Base-by-base conservation (phyloP, 106 monocot genomes). In the Apostasia ramifera region DNA sequence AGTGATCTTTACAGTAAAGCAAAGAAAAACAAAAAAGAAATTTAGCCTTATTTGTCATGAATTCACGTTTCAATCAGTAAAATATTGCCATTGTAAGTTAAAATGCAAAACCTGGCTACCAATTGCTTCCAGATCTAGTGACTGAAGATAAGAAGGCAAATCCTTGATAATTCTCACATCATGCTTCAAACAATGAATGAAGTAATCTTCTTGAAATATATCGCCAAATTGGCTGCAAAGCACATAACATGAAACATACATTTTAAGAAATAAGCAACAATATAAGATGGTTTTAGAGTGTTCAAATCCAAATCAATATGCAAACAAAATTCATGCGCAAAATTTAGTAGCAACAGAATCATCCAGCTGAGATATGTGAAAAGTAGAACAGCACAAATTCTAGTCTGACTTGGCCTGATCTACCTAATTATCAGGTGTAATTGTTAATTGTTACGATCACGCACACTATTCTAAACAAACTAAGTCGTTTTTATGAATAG, bases 171-270 rank as follows among this genome's bases (percentile, higher is more conserved):
- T 90, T 42, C 76, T 59, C 57, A 90, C 78, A 77, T 94, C 93
- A 59, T 84, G 60, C 61, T 79, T 90, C 76, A 94, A 80, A 80
- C 77, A 77, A 59, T 85, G 77, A 55, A 90, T 65, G 65, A 94
- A 94, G 74, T 87, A 87, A 1, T 90, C 80, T 72, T 87, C 90
- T 73, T 89, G 90, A 80, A 90, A 94, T 40, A 94, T 90, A 76
- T 94, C 87, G 61, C 93, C 86, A 70, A 94, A 90, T 68, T 94
- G 93, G 73, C 93, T 94, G 90, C 85, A 80, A 67, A 68, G 45
- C 40, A 77, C 9, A 55, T 15, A 57, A 42, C 4, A 10, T 37
- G 1, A 26, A 26, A 26, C 26, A 26, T 26, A 26, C 26, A 26
- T 26, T 26, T 26, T 26, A 26, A 26, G 0, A 26, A 26, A 26